A percentile compares a stretch with the other conserved stretches of the same genome.
These are phyloP conservation scores for Lactifluus hygrophoroides DNA, from an alignment of 768 basidiomycete genomes.

Conservation along the genomic window DNA sequence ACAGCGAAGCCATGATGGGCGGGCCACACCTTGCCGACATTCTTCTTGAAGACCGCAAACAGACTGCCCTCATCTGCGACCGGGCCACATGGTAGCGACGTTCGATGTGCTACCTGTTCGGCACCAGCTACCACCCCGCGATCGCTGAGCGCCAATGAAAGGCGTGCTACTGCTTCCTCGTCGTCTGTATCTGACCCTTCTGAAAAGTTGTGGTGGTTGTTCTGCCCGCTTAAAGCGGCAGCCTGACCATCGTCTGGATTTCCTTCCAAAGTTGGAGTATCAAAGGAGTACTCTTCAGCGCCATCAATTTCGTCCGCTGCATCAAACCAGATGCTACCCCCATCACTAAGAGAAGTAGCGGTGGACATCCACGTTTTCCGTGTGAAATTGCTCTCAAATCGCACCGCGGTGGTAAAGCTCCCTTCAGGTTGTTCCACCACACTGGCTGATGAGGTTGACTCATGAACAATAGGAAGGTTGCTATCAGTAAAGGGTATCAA, in stretches of 20 bases:
- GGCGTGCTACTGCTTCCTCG: slow-evolving; percentile 21
- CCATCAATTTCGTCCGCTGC: slow-evolving; percentile 54
- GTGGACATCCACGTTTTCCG: slow-evolving; percentile 22
- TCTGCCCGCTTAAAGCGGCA: slow-evolving; percentile 33
- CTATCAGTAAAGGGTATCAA: slow-evolving; percentile 24
- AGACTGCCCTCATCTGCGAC: slow-evolving; percentile 74
- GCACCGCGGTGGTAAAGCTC: slow-evolving; percentile 19
- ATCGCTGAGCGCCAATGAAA: slow-evolving; percentile 8
- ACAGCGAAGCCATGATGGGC: neutral
- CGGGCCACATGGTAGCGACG: slow-evolving; percentile 49
- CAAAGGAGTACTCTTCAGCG: slow-evolving; percentile 61
- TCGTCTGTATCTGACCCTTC: slow-evolving; percentile 48
- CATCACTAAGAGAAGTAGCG: slow-evolving; percentile 24
- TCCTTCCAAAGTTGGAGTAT: slow-evolving; percentile 21
- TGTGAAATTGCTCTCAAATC: slow-evolving; percentile 10
- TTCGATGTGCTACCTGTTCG: slow-evolving; percentile 37
- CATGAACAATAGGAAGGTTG: slow-evolving; percentile 21
- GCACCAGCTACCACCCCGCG: neutral
- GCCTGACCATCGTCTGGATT: slow-evolving; percentile 26
- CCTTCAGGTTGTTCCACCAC: slow-evolving; percentile 39
- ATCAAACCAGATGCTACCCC: slow-evolving; percentile 64
- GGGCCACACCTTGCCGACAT: slow-evolving; percentile 66
- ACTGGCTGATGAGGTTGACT: slow-evolving; percentile 35
- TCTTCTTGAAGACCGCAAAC: slow-evolving; percentile 78
- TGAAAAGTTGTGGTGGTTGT: slow-evolving; percentile 40